Base-by-base conservation (phyloP, 2,329 filamentous ascomycete genomes). In the Penicillium sp. region DNA sequence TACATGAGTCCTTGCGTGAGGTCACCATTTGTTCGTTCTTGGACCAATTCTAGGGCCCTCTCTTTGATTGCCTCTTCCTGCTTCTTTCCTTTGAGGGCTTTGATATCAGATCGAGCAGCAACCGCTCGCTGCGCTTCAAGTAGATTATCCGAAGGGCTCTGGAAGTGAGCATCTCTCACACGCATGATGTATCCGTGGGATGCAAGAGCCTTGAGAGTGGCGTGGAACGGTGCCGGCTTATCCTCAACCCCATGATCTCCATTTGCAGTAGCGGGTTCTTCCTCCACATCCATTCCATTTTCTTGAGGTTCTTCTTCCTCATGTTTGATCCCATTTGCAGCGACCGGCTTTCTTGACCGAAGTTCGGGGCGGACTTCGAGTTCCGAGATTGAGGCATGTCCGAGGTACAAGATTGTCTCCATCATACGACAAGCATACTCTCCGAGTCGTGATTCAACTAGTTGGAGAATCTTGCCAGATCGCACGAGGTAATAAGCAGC, bases 401-500 rank as follows among this genome's bases (percentile, higher is more conserved):
- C 93, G 16, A 92, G 79, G 50, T 86, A 80, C 54, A 95, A 76
- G 39, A 96, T 76, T 28, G 86, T 87, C 62, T 89, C 85, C 53
- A 94, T 81, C 36, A 96, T 79, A 56, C 86, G 84, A 51, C 85
- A 84, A 28, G 90, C 90, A 56, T 85, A 81, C n/a, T 79, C 76
- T 16, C 92, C 93, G 67, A 90, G 87, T 61, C 87, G 83, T 31
- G 81, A 81, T 60, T 90, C 85, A 41, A 94, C 81, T 54, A 90
- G 78, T 58, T 91, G 83, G 26, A 94, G 76, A 36, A 96, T 88
- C 72, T 90, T 94, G 41, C 90, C 91, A 4, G 84, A 83, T 52
- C 94, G 88, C 34, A 92, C 79, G 41, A 96, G 79, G 61, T 86
- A 86, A 74, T 97, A 97, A 58, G 90, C 89, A 56, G 86, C 84